phyloP scores from a whole-genome alignment of 1,284 basidiomycete species.

The Heterobasidion occidentale region DNA sequence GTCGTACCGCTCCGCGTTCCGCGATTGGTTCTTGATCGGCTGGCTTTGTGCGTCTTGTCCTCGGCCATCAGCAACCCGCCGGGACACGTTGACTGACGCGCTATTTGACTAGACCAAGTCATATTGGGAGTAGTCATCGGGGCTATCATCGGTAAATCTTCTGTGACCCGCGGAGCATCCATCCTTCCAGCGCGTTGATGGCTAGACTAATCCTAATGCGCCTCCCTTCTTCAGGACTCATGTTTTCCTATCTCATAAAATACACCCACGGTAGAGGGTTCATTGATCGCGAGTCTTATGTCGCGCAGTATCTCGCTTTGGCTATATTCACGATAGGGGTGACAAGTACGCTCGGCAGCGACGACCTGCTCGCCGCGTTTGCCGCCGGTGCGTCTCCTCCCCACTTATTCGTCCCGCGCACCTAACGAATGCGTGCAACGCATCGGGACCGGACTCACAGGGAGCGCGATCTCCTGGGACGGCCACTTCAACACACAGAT shows the following conservation, averaged over 20 bases:
- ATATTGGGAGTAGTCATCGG: conserved; percentile 1
- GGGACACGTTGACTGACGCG: neutral
- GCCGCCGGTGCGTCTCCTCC: conserved; percentile 59
- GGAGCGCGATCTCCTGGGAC: conserved; percentile 90
- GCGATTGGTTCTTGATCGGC: conserved; percentile 75
- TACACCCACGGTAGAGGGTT: conserved; percentile 68
- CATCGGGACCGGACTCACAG: conserved; percentile 59
- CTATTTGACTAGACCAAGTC: neutral
- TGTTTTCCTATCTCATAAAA: conserved; percentile 78
- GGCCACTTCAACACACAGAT: conserved; percentile 84
- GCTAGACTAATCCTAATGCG: neutral
- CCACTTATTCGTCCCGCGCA: too few species aligned
- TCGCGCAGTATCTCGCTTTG: conserved; percentile 84
- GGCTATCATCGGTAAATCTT: neutral
- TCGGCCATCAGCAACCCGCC: conserved; percentile 49
- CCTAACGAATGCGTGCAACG: neutral
- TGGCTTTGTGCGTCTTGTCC: conserved; percentile 68
- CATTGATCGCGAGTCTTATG: conserved; percentile 87
- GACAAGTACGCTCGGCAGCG: conserved; percentile 69
- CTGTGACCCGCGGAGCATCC: neutral
- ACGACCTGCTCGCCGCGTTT: conserved; percentile 87
- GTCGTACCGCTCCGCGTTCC: conserved; percentile 55
- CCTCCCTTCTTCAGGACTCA: neutral
- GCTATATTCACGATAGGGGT: conserved; percentile 75
- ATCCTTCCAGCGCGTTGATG: neutral